phyloP scores from a whole-genome alignment of 192 early-diverging fungal species.

The Entomortierella lignicola region DNA sequence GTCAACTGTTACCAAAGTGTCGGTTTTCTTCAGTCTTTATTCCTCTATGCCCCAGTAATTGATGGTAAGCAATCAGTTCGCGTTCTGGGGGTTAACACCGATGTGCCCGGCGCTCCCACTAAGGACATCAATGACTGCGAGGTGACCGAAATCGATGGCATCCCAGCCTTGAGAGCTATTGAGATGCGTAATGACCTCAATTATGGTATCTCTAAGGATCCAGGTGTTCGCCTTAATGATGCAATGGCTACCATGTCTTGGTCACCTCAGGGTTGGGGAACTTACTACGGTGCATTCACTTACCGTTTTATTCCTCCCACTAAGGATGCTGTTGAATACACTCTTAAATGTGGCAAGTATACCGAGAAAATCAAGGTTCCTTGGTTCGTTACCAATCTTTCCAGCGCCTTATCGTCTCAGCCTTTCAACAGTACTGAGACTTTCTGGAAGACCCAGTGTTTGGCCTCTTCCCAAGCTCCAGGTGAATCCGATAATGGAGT shows the following conservation, averaged over 20 bases:
- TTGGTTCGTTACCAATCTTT: constrained; percentile 33
- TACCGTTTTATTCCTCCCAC: no score
- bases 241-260: constrained; percentile 47
- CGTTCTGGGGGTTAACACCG: constrained; percentile 37
- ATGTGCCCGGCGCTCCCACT: constrained; percentile 26
- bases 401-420: constrained; percentile 19
- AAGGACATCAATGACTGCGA: constrained; percentile 27
- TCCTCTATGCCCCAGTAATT: constrained; percentile 36
- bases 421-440: constrained; percentile 40
- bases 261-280: constrained; percentile 45
- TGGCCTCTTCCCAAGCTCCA: constrained; percentile 2
- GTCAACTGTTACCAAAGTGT: constrained; percentile 37
- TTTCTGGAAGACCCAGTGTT: constrained; percentile 45
- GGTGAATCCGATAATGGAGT: not conserved
- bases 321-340: no score
- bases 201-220: constrained; percentile 51
- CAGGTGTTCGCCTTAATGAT: constrained; percentile 55
- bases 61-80: constrained; percentile 26
- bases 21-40: constrained; percentile 32
- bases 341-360: no score
- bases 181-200: constrained; percentile 41
- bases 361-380: constrained; percentile 23
- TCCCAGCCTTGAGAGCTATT: constrained; percentile 39
- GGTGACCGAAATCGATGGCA: constrained; percentile 41
- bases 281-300: constrained; percentile 40